Evolutionary conservation across 2,329 filamentous ascomycete species (phyloP), one percentile per base, ranked within the genome.

Genomic region (Trichoderma sp.): DNA sequence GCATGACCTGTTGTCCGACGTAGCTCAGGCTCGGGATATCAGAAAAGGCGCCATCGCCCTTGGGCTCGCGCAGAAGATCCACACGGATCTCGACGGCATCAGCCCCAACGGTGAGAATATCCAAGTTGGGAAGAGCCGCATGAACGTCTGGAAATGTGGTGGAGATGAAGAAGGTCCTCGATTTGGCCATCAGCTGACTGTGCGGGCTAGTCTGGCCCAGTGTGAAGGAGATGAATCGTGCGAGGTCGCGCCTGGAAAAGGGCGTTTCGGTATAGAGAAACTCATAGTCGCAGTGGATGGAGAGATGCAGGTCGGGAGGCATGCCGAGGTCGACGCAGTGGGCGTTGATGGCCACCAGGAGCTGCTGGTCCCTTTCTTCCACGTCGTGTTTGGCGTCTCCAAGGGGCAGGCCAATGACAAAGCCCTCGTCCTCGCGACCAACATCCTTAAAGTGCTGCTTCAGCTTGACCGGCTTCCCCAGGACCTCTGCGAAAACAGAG

Each of bases 141-240:
- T 90, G 90, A 10, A 97, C 91, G 76, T 97, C 92, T 0, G 93
- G 91, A 73, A 96, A 96, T 0, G 93, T 96, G 1, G 92, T 96
- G 5, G 93, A 96, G 72, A 96, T 93, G 75, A 96, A 89, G 73
- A 92, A 94, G 0, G 92, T 96, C 75, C 92, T 86, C 51, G 88
- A 85, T 76, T 96, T 96, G 61, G 89, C 88, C 83, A 90, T 90
- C 49, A 96, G 82, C 68, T 91, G 90, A 73, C 91, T 89, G 76
- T 96, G 92, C 68, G 91, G 90, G 75, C 88, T 90, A 72, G 91
- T 90, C 80, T 96, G 92, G 11, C 93, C 93, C 30, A 96, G 82
- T 6, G 91, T 89, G 76, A 96, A 90, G 6, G 92, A 91, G 30
- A 94, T 86, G 76, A 94, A 96, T 46, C 93, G 87, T 11, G 92